Evolutionary conservation across 352 stramenopile species (phyloP).

Genomic region (Sclerospora graminicola): DNA sequence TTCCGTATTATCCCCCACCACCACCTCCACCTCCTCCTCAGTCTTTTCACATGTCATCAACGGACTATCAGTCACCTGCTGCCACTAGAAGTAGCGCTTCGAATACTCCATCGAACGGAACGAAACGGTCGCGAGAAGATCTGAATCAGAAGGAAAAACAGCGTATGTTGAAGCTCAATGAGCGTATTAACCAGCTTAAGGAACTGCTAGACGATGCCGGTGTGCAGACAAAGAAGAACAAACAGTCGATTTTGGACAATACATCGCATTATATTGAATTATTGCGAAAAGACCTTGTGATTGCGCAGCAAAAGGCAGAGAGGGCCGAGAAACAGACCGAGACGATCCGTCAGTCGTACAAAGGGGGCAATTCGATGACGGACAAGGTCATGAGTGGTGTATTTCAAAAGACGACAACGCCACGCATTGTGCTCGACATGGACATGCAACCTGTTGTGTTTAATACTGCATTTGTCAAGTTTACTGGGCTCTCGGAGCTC

Average conservation of each 20-base stretch:
- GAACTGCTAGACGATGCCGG: constrained; percentile 47
- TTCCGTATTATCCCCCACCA: constrained; percentile 31
- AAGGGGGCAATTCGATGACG: constrained; percentile 6
- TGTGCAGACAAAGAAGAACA: constrained; percentile 75
- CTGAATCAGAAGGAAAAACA: constrained; percentile 84
- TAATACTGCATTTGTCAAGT: constrained; percentile 49
- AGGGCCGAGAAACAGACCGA: constrained; percentile 43
- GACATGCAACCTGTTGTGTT: constrained; percentile 45
- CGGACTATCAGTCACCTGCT: constrained; percentile 8
- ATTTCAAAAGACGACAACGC: constrained; percentile 56
- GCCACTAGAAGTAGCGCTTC: constrained; percentile 28
- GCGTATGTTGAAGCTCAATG: constrained; percentile 85
- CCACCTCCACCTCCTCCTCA: constrained; percentile 23
- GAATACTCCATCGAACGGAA: constrained; percentile 23
- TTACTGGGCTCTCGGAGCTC: constrained; percentile 32
- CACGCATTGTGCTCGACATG: constrained; percentile 45
- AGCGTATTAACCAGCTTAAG: constrained; percentile 75
- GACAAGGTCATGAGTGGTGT: constrained; percentile 28
- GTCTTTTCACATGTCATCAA: constrained; percentile 46
- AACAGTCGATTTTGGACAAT: constrained; percentile 69
- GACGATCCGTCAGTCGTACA: constrained; percentile 31
- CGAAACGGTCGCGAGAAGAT: constrained; percentile 66
- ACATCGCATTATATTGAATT: constrained; percentile 59
- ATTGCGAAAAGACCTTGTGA: constrained; percentile 46
- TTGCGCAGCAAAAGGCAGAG: constrained; percentile 50